phyloP scores from a whole-genome alignment of 345 rosid genomes.

The Salix exigua region DNA sequence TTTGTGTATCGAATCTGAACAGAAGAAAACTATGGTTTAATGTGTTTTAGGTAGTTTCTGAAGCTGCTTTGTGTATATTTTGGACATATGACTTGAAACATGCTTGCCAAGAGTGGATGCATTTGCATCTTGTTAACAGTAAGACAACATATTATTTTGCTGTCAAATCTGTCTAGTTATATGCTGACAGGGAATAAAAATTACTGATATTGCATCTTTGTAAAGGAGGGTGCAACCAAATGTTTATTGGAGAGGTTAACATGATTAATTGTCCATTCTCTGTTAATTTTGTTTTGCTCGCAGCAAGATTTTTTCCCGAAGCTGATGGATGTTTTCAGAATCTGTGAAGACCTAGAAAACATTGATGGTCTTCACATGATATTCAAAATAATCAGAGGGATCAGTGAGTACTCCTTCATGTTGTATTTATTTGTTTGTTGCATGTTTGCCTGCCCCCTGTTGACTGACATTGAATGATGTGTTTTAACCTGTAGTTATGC shows the following conservation, averaged over 20 bases:
- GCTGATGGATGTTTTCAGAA: constrained; percentile 65
- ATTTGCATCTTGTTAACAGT: background rate
- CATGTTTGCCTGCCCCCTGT: constrained; percentile 14
- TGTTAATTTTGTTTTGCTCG: constrained; percentile 14
- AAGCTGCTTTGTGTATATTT: background rate
- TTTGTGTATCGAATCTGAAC: background rate
- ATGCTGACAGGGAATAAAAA: background rate
- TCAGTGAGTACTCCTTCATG: constrained; percentile 48
- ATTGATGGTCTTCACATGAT: constrained; percentile 72
- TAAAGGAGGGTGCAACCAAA: background rate
- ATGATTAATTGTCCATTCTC: background rate
- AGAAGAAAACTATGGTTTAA: background rate
- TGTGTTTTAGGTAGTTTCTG: background rate
- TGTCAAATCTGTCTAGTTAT: background rate
- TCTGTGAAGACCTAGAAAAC: constrained; percentile 63
- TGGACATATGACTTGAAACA: background rate
- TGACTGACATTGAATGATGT: constrained; percentile 14
- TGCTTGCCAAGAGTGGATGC: background rate
- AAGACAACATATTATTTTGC: background rate
- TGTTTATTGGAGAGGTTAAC: background rate
- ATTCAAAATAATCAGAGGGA: constrained; percentile 74
- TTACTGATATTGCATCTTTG: background rate
- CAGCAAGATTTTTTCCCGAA: constrained; percentile 76
- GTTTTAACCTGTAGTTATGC: constrained; percentile 55
- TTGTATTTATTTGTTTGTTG: constrained; percentile 9